Evolutionary conservation across 371 early-diverging fungal species (phyloP).

Genomic region (Coemansia sp.): DNA sequence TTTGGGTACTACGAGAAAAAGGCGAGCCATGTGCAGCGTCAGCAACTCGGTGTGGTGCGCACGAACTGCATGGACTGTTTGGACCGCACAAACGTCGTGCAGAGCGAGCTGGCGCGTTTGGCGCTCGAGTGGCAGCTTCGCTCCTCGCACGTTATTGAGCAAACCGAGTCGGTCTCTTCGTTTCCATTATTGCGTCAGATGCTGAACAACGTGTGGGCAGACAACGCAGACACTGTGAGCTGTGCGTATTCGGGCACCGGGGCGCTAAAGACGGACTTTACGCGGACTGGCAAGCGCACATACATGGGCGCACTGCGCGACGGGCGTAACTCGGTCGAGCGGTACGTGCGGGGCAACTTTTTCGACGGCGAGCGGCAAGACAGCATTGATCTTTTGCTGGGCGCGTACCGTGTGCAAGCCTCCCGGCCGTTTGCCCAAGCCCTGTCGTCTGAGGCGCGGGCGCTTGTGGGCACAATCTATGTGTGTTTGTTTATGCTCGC

Average conservation of each 20-base stretch:
- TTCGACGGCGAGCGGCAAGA: slow-evolving; percentile 91
- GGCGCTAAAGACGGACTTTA: slow-evolving; percentile 97
- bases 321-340: slow-evolving; percentile 73
- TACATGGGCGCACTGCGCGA: slow-evolving; percentile 83
- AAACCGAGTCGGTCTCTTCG: slow-evolving; percentile 63
- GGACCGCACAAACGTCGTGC: slow-evolving; percentile 99
- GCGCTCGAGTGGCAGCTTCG: slow-evolving; percentile 68
- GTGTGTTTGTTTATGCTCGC: slow-evolving; percentile 49
- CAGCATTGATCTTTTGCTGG: slow-evolving; percentile 78
- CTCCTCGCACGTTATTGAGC: slow-evolving; percentile 60
- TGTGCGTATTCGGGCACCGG: slow-evolving; percentile 97
- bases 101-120: slow-evolving; percentile 81
- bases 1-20: slow-evolving; percentile 60
- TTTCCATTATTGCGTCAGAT: slow-evolving; percentile 52
- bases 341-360: slow-evolving; percentile 93
- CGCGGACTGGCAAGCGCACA: slow-evolving; percentile 88
- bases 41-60: slow-evolving; percentile 85
- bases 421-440: slow-evolving; percentile 25
- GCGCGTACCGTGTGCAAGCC: slow-evolving; percentile 60
- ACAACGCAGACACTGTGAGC: slow-evolving; percentile 98
- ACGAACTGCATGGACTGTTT: slow-evolving; percentile 99
- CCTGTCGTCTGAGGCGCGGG: slow-evolving; percentile 34
- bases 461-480: slow-evolving; percentile 37
- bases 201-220: slow-evolving; percentile 84
- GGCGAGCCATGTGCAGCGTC: slow-evolving; percentile 16